A percentile compares a stretch with the other conserved stretches of the same genome.
These are phyloP conservation scores for Selenicereus undatus DNA, from an alignment of 148 eudicot genomes.

Conservation along the genomic window DNA sequence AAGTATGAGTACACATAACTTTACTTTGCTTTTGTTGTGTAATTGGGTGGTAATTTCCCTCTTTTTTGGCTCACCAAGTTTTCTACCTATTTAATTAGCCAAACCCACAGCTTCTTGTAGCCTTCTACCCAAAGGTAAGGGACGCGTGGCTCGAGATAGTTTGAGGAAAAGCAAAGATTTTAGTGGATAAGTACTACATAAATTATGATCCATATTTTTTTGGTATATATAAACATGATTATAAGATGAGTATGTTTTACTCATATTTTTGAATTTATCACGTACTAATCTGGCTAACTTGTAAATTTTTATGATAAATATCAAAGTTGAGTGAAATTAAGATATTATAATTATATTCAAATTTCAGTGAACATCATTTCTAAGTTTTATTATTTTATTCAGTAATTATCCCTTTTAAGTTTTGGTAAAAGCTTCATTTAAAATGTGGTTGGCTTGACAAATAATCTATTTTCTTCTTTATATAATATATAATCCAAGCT, in stretches of 20 bases:
- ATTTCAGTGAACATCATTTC: too few relatives aligned
- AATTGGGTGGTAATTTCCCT: constrained; percentile 6
- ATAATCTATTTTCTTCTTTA: too few relatives aligned
- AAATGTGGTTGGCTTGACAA: too few relatives aligned
- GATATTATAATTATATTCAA: too few relatives aligned
- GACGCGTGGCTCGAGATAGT: constrained; percentile 29
- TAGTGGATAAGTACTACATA: constrained; percentile 1
- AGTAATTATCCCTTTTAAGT: too few relatives aligned
- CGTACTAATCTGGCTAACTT: too few relatives aligned
- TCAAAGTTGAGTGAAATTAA: too few relatives aligned
- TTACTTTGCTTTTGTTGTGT: not conserved
- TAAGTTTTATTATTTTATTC: too few relatives aligned
- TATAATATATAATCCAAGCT: too few relatives aligned
- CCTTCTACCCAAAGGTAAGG: not conserved
- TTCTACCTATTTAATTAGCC: not conserved
- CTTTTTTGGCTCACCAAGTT: not conserved
- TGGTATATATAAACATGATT: not conserved
- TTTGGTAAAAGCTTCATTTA: too few relatives aligned
- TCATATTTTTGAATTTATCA: not conserved
- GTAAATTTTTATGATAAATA: not conserved
- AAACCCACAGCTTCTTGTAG: not conserved
- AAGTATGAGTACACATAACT: not conserved
- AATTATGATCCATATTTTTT: not conserved
- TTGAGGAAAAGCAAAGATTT: not conserved
- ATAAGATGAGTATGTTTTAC: not conserved